phyloP scores from a whole-genome alignment of 345 rosid species.

The Rhodamnia argentea region DNA sequence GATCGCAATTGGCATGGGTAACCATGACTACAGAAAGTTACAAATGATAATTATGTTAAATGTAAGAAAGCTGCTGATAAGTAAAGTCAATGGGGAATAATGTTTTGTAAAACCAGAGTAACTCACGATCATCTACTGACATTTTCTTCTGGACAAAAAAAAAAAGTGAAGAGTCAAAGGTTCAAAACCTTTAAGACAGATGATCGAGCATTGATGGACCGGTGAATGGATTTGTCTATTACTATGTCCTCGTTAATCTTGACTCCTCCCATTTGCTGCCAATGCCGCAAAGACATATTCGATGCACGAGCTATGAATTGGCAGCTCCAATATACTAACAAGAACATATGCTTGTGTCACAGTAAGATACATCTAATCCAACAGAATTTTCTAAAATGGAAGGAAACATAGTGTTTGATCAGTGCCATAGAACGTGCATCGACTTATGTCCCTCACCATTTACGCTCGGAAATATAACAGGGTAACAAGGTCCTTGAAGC shows the following conservation, averaged over 20 bases:
- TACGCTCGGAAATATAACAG: constrained; percentile 80
- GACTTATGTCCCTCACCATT: constrained; percentile 40
- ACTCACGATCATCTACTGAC: background rate
- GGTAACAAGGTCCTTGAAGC: constrained; percentile 98
- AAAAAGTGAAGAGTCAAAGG: background rate
- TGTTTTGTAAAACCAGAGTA: background rate
- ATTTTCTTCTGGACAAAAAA: background rate
- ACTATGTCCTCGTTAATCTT: constrained; percentile 68
- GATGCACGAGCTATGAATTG: constrained; percentile 85
- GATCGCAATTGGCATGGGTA: background rate
- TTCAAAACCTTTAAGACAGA: constrained; percentile 73
- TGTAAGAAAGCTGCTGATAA: background rate
- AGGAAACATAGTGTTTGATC: background rate
- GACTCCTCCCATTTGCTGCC: constrained; percentile 96
- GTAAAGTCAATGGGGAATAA: background rate
- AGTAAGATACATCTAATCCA: background rate
- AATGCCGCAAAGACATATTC: constrained; percentile 70
- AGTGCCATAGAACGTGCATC: background rate
- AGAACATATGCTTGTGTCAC: background rate
- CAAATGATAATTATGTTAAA: background rate
- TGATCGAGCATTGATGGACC: constrained; percentile 68
- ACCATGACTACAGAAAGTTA: background rate
- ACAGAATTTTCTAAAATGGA: background rate
- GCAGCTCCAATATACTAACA: constrained; percentile 91
- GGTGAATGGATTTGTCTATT: constrained; percentile 77